These are phyloP conservation scores for Pseudognaphalium luteoalbum DNA, from an alignment of 129 eudicot genomes.

Conservation along the genomic window DNA sequence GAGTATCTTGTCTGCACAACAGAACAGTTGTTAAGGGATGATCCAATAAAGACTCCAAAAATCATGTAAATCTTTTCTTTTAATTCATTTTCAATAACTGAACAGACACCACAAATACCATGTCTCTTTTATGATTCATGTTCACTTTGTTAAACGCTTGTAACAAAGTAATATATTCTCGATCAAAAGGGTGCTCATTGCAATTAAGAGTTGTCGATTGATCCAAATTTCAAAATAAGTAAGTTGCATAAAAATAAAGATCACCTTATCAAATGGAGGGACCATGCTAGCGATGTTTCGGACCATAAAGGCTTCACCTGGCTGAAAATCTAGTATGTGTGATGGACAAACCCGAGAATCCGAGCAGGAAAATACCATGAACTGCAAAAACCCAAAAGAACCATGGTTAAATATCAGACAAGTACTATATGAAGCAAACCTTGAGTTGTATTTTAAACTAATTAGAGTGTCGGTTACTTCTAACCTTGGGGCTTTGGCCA, in stretches of 20 bases:
- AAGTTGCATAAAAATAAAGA: background rate
- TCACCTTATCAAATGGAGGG: conserved; percentile 60
- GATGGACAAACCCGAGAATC: conserved; percentile 89
- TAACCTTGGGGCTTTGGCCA: conserved; percentile 81
- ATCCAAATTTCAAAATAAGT: background rate
- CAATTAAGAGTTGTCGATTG: background rate
- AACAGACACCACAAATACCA: background rate
- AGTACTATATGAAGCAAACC: background rate
- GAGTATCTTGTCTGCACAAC: conserved; percentile 63
- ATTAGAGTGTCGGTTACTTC: background rate
- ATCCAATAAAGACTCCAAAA: background rate
- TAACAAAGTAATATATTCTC: background rate
- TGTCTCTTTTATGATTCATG: background rate
- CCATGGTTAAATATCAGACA: background rate
- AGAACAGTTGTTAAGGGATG: conserved; percentile 6
- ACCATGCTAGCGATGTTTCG: conserved; percentile 84
- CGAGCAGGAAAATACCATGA: conserved; percentile 84
- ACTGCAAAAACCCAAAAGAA: conserved; percentile 42
- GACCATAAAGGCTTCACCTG: conserved; percentile 86
- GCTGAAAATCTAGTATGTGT: conserved; percentile 70
- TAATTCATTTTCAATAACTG: no score
- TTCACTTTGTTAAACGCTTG: conserved; percentile 3
- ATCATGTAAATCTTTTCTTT: no score
- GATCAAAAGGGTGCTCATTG: background rate
- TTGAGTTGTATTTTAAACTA: background rate